Base-by-base conservation (phyloP, 2,329 filamentous ascomycete genomes). In the Aspergillus sp. region DNA sequence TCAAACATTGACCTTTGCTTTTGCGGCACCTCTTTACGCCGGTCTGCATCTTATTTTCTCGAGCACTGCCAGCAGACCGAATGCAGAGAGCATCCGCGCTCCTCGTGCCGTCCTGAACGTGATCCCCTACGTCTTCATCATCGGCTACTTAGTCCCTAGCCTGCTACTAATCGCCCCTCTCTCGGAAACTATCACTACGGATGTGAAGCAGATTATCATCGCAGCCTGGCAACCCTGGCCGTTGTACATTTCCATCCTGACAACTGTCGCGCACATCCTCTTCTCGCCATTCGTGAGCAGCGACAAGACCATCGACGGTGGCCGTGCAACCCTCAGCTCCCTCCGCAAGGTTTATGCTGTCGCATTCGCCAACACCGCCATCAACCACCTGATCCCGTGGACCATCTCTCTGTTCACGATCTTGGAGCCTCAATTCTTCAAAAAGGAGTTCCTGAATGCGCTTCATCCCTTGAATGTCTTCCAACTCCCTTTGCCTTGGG, bases 171-270 rank as follows among this genome's bases (percentile, higher is more conserved):
- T 63, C 9, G 58, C 77, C 4, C 72, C 74, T 1, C 62, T 68
- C 2, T 74, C 73, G 0, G 57, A 56, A 0, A 19, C 66, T 1
- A 53, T 75, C 12, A 65, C 66, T 1, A 56, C 67, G 13, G 60
- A 67, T n/a, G 61, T 64, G 10, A 77, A 76, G 52, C 76, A 79
- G 54, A 63, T 64, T 19, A 67, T 72, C 48, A 73, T 76, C 22
- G 73, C 73, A 1, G 53, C 74, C 41, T 79, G 77, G 74, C 75
- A 79, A 52, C 61, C 69, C 3, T 79, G 76, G 61, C 74, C 77
- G 0, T 55, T 75, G 15, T 74, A 69, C 57, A 68, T 75, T 5
- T 67, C 68, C 3, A 44, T 75, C 9, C 53, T 71, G n/a, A 67
- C 71, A 4, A 64, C 56, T 2, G 17, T 61, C 1, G 53, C 69